Percentiles rank a stretch among this genome's conserved stretches.
Conservation (phyloP, 139 green algal genomes). For the Coelastrella sp. region DNA sequence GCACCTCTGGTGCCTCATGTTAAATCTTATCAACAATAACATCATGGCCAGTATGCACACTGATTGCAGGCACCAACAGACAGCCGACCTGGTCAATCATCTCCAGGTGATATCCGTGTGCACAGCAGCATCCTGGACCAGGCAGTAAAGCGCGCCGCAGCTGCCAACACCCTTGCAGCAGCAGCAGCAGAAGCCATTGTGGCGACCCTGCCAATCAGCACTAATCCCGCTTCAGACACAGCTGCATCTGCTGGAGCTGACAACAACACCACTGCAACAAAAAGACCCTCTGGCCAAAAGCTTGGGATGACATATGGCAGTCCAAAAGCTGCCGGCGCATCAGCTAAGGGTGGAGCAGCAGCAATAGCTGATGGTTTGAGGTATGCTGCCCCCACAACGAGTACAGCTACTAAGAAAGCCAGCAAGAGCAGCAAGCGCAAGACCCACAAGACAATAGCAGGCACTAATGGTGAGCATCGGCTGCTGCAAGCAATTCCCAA, state of each 20-base stretch:
- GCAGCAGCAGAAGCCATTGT: neutral
- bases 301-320: too few relatives aligned
- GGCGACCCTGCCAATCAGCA: neutral
- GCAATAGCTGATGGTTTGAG: neutral
- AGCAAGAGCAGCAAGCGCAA: neutral
- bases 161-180: neutral
- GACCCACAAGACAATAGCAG: neutral
- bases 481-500: too few relatives aligned
- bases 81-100: neutral
- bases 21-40: too few relatives aligned
- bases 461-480: neutral
- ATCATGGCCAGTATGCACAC: too few relatives aligned
- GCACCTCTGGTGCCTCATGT: too few relatives aligned
- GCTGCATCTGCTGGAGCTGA: neutral
- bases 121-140: neutral
- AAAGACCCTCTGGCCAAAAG: neutral
- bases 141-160: neutral
- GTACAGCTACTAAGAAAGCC: neutral
- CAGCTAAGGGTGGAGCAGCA: too few relatives aligned
- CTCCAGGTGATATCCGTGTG: neutral
- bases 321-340: too few relatives aligned
- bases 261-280: neutral
- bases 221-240: neutral
- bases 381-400: neutral
- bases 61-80: too few relatives aligned